Conservation (phyloP, 2,329 filamentous ascomycete species). For the Capronia epimyces region DNA sequence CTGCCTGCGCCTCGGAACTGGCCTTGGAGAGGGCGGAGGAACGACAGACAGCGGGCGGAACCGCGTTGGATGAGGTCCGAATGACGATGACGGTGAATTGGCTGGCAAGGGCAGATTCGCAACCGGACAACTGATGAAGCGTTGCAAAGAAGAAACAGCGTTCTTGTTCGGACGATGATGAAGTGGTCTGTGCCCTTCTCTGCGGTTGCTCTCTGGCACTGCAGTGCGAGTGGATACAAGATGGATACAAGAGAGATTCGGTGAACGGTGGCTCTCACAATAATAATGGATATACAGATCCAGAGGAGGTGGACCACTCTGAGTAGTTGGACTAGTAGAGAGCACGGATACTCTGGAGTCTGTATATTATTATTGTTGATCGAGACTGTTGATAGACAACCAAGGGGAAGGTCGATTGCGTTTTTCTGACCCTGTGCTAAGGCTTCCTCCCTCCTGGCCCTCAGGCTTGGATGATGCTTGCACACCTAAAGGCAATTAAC, state of each 20-base stretch:
- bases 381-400: background rate
- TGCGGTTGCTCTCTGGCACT: background rate
- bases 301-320: no score
- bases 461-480: background rate
- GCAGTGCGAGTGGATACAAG: no score
- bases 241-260: constrained; percentile 11
- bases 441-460: background rate
- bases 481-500: background rate
- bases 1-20: constrained; percentile 1
- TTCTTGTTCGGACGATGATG: no score
- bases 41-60: background rate
- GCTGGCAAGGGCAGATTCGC: no score
- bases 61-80: no score
- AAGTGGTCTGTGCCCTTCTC: background rate
- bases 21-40: background rate
- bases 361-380: background rate
- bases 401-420: background rate
- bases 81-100: background rate
- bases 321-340: no score
- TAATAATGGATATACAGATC: no score
- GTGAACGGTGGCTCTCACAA: constrained; percentile 2
- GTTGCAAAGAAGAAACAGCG: background rate
- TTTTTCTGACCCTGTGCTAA: background rate
- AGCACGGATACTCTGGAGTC: background rate
- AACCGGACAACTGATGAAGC: no score